Percentiles rank a stretch among this genome's conserved stretches.
Evolutionary conservation across 768 basidiomycete genomes (phyloP).

Genomic region (Amanita rimosa): DNA sequence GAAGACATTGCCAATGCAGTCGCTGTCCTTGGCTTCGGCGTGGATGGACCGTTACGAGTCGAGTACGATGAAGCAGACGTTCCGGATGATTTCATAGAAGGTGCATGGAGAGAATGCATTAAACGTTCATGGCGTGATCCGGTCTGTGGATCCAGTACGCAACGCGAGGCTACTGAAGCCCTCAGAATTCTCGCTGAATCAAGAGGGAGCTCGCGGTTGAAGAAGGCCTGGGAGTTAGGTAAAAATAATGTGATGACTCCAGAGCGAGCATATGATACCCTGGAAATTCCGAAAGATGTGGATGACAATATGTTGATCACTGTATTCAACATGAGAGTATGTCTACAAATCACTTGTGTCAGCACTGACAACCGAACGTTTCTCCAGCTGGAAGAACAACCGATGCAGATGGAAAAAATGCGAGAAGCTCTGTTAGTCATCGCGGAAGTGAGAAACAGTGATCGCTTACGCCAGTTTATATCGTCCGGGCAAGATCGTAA

Average conservation of each 20-base stretch:
- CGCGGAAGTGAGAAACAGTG: conserved; percentile 64
- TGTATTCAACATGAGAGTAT: conserved; percentile 60
- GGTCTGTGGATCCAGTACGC: conserved; percentile 31
- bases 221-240: conserved; percentile 40
- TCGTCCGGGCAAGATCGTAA: conserved; percentile 65
- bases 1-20: conserved; percentile 43
- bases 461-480: conserved; percentile 54
- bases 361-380: conserved; percentile 6
- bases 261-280: conserved; percentile 56
- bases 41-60: conserved; percentile 42
- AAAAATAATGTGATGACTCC: conserved; percentile 53
- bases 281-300: conserved; percentile 60
- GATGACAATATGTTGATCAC: conserved; percentile 73
- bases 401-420: conserved; percentile 58
- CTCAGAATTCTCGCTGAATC: conserved; percentile 59
- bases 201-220: conserved; percentile 38
- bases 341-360: conserved; percentile 6
- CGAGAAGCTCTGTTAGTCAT: conserved; percentile 63
- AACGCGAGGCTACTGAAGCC: conserved; percentile 53
- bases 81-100: conserved; percentile 55
- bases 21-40: conserved; percentile 53
- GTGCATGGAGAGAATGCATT: conserved; percentile 56
- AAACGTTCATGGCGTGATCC: conserved; percentile 45
- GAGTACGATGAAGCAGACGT: conserved; percentile 58
- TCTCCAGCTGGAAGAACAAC: conserved; percentile 57